Evolutionary conservation across 192 early-diverging fungal genomes (phyloP).

Genomic region (Podila verticillata): DNA sequence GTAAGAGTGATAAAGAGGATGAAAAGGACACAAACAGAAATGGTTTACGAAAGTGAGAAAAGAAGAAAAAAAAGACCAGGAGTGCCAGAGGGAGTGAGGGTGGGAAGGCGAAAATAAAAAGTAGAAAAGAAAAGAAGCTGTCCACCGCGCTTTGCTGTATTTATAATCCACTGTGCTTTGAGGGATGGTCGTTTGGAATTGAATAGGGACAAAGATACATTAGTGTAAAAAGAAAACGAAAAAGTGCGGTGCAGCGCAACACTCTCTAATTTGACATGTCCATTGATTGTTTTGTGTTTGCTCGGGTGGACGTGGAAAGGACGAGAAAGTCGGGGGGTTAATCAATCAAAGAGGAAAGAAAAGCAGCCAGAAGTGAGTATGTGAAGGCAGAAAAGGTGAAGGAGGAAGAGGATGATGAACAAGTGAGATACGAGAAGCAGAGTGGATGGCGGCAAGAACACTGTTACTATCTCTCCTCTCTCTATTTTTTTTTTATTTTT

Average conservation of each 20-base stretch:
- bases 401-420: constrained; percentile 3
- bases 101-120: background rate
- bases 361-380: background rate
- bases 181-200: background rate
- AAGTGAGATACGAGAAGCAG: background rate
- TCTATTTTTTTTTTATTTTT: too few relatives aligned
- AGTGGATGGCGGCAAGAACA: background rate
- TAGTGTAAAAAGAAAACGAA: too few relatives aligned
- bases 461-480: background rate
- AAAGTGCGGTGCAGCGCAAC: too few relatives aligned
- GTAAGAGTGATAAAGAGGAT: background rate
- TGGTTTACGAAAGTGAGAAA: too few relatives aligned
- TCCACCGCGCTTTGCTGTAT: background rate
- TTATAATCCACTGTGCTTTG: constrained; percentile 1
- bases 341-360: background rate
- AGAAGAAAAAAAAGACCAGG: background rate
- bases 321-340: background rate
- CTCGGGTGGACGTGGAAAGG: too few relatives aligned
- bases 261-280: too few relatives aligned
- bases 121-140: constrained; percentile 1
- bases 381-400: background rate
- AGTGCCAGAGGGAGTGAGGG: background rate
- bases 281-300: too few relatives aligned
- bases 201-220: background rate
- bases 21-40: too few relatives aligned